A percentile compares a stretch with the other conserved stretches of the same genome.
Conservation (phyloP, 2,329 filamentous ascomycete genomes). For the Dactylellina parvicollis region DNA sequence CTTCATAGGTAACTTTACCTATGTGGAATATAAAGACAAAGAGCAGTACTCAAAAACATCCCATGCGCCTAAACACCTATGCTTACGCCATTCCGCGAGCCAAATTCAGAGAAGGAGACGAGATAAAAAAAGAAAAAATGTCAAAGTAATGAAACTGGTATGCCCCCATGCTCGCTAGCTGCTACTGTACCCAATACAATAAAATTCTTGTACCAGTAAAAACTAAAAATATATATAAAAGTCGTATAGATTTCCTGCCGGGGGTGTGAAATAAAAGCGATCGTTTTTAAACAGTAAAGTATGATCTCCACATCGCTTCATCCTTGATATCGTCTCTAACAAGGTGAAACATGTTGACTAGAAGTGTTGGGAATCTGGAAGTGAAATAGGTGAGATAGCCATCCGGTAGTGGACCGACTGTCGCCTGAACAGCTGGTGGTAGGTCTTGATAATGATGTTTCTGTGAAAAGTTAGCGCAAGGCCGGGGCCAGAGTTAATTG, state of each 20-base stretch:
- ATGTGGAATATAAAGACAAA: conserved; percentile 4
- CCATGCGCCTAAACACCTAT: conserved; percentile 39
- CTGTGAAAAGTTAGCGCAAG: conserved; percentile 56
- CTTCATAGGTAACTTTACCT: conserved; percentile 2
- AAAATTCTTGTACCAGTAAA: conserved; percentile 27
- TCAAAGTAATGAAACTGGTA: too few species aligned
- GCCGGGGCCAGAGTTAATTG: neutral
- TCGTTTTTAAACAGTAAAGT: conserved; percentile 45
- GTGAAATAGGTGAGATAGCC: conserved; percentile 89
- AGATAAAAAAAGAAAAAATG: conserved; percentile 19
- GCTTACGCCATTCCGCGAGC: conserved; percentile 37
- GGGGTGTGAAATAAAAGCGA: conserved; percentile 12
- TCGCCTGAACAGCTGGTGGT: conserved; percentile 76
- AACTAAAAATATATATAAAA: conserved; percentile 27
- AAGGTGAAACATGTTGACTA: conserved; percentile 67
- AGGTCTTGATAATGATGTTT: conserved; percentile 98
- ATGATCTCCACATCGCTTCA: conserved; percentile 50
- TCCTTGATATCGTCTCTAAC: conserved; percentile 61
- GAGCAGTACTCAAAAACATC: conserved; percentile 1
- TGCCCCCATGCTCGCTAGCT: conserved; percentile 32
- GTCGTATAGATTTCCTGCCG: conserved; percentile 23
- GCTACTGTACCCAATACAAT: conserved; percentile 28
- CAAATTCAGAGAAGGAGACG: conserved; percentile 6
- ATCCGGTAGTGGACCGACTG: conserved; percentile 77
- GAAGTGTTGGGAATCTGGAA: conserved; percentile 76